Percentiles rank a stretch among this genome's conserved stretches.
Conservation (phyloP, 2,329 filamentous ascomycete species). For the Davidsoniella virescens region DNA sequence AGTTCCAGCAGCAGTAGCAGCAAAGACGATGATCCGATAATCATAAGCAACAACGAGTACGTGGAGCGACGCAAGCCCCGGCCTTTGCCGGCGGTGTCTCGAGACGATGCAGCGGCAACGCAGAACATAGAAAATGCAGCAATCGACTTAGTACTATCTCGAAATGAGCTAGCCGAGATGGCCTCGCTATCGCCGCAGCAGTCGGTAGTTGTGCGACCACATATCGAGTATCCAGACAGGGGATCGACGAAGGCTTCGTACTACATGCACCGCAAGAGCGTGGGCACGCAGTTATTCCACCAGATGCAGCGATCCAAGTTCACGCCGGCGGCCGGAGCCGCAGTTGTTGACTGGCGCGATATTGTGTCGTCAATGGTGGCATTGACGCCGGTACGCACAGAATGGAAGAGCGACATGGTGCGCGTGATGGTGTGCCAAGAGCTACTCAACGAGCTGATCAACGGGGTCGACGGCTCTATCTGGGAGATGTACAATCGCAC, state of each 20-base stretch:
- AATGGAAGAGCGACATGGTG: constrained; percentile 21
- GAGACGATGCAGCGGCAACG: not conserved
- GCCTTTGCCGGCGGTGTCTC: not conserved
- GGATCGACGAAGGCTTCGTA: not conserved
- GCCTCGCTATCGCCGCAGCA: not conserved
- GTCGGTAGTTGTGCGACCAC: constrained; percentile 4
- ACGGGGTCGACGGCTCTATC: constrained; percentile 15
- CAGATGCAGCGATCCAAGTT: not conserved
- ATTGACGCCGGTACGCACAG: constrained; percentile 21
- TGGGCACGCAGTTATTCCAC: constrained; percentile 1
- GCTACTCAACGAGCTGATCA: constrained; percentile 17
- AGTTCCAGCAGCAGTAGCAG: not conserved
- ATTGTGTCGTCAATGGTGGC: constrained; percentile 24
- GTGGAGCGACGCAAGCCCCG: not conserved
- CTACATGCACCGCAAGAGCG: not conserved
- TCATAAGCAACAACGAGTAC: not conserved
- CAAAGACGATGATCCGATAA: not conserved
- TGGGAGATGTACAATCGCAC: constrained; percentile 20
- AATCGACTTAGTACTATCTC: not conserved
- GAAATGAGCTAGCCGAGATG: not conserved
- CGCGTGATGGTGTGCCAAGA: constrained; percentile 22
- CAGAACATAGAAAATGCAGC: not conserved
- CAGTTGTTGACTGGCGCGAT: constrained; percentile 23
- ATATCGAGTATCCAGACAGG: not conserved
- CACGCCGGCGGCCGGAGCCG: not conserved